A percentile compares a stretch with the other conserved stretches of the same genome.
Conservation (phyloP, 352 stramenopile genomes). For the Phytopythium delawarense region DNA sequence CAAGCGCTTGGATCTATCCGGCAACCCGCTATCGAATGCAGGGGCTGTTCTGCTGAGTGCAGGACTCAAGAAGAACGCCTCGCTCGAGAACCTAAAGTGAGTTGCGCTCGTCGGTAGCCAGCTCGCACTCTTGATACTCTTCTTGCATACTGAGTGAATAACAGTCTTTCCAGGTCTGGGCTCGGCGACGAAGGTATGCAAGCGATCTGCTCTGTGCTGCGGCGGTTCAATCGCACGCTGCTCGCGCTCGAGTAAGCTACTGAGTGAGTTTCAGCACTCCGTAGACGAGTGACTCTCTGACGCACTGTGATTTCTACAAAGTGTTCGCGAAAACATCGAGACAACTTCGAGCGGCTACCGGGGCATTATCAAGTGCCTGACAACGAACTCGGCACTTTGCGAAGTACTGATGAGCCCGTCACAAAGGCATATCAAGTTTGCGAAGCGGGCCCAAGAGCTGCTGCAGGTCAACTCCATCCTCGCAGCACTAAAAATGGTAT, state of each 20-base stretch:
- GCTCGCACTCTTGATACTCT: not conserved
- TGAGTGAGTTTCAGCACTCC: not conserved
- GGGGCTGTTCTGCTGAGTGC: conserved; percentile 34
- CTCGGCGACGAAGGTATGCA: conserved; percentile 41
- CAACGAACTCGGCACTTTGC: conserved; percentile 33
- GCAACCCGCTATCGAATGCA: conserved; percentile 48
- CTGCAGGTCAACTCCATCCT: conserved; percentile 45
- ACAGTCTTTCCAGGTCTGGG: conserved; percentile 33
- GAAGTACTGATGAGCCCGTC: conserved; percentile 25
- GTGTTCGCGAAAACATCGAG: conserved; percentile 34
- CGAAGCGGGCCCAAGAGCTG: conserved; percentile 21
- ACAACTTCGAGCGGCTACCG: conserved; percentile 41
- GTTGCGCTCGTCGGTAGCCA: not conserved
- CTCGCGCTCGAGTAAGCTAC: conserved; percentile 27
- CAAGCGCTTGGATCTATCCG: conserved; percentile 27
- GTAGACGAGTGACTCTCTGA: not conserved
- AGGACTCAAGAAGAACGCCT: conserved; percentile 51
- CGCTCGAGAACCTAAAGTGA: conserved; percentile 41
- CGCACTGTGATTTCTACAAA: conserved; percentile 6
- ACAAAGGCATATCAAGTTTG: conserved; percentile 27
- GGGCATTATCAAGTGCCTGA: conserved; percentile 36
- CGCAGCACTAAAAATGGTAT: conserved; percentile 17
- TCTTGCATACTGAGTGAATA: not conserved
- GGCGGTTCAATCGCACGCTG: conserved; percentile 52
- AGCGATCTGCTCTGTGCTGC: conserved; percentile 23